Base-by-base conservation (phyloP, 2,329 filamentous ascomycete species). In the Sclerotinia spermophila region DNA sequence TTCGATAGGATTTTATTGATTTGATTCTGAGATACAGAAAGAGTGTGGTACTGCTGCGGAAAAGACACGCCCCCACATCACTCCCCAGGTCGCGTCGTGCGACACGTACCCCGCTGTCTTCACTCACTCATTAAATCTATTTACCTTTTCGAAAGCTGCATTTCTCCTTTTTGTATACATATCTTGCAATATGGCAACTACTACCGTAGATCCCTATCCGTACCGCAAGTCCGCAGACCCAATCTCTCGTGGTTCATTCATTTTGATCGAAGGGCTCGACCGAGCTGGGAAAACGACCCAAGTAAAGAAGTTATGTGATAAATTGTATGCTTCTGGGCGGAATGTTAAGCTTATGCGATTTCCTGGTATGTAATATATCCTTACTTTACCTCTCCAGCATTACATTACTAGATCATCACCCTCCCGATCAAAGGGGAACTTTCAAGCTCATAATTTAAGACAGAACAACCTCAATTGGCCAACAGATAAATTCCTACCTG, bases 251-350 rank as follows among this genome's bases (percentile, higher is more conserved):
- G 90, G 90, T 45, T 85, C 85, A 70, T 83, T 93, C 48, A 87
- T 93, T 72, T 89, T 92, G 3, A 85, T 92, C 67, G 90, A 93
- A 81, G 90, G 90, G 24, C 83, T 93, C 44, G 90, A 93, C 77
- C 85, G 89, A 71, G 87, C 90, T 5, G 90, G 90, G 40, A 93
- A 93, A 81, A 90, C 89, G 24, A 92, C 90, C 40, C 90, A 92
- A 82, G 90, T 89, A 76, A 81, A 84, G 67, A 82, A 82, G 68
- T 82, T 93, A 55, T 85, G 84, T 51, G 80, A 85, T 40, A 82
- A 80, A 51, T 82, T 93, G 5, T 79, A 84, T 69, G 77, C 80
- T 8, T 78, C 82, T 70, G 87, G 87, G 11, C 81, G 84, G 62
- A 80, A 82, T 64, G 86, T 89, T 42, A 84, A 85, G 76, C 84